A percentile compares a stretch with the other conserved stretches of the same genome.
Conservation (phyloP, 2,329 filamentous ascomycete species). For the Neurospora sp. region DNA sequence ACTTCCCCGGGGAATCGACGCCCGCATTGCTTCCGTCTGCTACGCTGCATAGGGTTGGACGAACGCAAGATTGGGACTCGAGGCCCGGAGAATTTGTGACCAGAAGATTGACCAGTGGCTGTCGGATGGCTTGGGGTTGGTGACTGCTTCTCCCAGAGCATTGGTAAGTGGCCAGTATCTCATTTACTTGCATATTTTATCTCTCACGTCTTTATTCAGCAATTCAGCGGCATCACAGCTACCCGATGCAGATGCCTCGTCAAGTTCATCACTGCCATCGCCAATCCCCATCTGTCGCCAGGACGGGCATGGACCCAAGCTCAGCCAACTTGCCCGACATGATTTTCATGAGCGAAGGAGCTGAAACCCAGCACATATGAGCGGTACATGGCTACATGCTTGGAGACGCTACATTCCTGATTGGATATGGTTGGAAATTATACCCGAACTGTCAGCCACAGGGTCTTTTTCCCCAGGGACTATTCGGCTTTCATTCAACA, state of each 20-base stretch:
- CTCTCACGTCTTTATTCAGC: not conserved
- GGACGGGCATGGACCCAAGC: not conserved
- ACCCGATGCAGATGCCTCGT: not conserved
- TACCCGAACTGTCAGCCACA: not conserved
- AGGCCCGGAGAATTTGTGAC: not conserved
- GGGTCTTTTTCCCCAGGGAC: not conserved
- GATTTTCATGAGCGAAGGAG: not conserved
- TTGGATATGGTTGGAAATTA: not conserved
- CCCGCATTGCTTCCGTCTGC: not conserved
- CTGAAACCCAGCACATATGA: not conserved
- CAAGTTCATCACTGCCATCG: not conserved
- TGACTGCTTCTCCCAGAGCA: not conserved
- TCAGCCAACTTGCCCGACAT: not conserved
- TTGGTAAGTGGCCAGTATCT: not conserved
- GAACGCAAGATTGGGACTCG: not conserved
- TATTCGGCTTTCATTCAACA: not conserved
- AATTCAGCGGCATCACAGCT: not conserved
- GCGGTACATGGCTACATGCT: not conserved
- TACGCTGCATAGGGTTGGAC: not conserved
- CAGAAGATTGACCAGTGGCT: not conserved
- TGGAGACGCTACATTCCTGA: not conserved
- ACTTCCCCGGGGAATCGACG: not conserved
- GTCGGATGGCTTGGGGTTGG: not conserved
- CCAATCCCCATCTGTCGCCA: not conserved
- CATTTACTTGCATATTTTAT: not conserved